These are phyloP conservation scores for Oidiodendron maius DNA, from an alignment of 495 filamentous ascomycete genomes.

Conservation along the genomic window DNA sequence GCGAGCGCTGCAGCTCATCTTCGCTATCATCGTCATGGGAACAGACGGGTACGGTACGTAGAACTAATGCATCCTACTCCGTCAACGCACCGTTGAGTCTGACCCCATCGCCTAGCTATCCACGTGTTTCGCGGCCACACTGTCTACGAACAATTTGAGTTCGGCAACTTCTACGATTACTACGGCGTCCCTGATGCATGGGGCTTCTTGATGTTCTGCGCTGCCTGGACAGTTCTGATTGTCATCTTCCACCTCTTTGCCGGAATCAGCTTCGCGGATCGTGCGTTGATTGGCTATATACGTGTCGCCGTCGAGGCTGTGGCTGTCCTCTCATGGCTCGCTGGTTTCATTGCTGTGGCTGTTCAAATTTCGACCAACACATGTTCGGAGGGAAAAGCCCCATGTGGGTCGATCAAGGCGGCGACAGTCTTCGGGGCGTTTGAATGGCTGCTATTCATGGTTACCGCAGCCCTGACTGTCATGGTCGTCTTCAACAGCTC, in stretches of 20 bases:
- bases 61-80: slow-evolving; percentile 12
- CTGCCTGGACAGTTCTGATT: slow-evolving; percentile 22
- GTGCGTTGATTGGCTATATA: slow-evolving; percentile 21
- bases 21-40: slow-evolving; percentile 27
- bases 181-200: slow-evolving; percentile 24
- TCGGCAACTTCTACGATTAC: slow-evolving; percentile 24
- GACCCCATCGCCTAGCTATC: slow-evolving; percentile 24
- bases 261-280: slow-evolving; percentile 17
- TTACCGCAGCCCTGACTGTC: slow-evolving; percentile 22
- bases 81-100: slow-evolving; percentile 18
- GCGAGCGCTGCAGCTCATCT: slow-evolving; percentile 27
- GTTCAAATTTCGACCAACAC: slow-evolving; percentile 15
- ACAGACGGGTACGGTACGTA: slow-evolving; percentile 26
- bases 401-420: slow-evolving; percentile 21
- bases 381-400: slow-evolving; percentile 11
- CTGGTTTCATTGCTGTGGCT: slow-evolving; percentile 27
- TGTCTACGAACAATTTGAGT: slow-evolving; percentile 21
- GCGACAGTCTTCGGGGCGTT: slow-evolving; percentile 25
- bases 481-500: slow-evolving; percentile 18
- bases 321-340: slow-evolving; percentile 26
- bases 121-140: slow-evolving; percentile 24
- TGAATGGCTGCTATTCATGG: slow-evolving; percentile 25
- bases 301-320: slow-evolving; percentile 22
- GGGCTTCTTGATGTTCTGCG: slow-evolving; percentile 28
- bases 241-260: slow-evolving; percentile 23